These are phyloP conservation scores for Aureobasidium sp. DNA, from an alignment of 2,329 filamentous ascomycete genomes.

Conservation along the genomic window DNA sequence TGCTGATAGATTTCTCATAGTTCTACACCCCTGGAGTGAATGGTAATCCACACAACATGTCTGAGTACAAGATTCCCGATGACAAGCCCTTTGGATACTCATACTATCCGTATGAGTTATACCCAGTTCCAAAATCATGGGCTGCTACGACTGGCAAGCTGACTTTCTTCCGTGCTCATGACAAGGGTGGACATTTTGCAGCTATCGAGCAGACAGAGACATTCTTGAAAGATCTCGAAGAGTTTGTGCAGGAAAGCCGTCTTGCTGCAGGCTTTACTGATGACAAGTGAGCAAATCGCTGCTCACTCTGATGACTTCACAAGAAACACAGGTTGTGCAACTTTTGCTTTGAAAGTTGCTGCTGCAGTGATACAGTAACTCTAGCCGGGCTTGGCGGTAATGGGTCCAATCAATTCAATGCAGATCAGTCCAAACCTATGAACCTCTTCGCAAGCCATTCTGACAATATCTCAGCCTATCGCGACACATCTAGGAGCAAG, in stretches of 20 bases:
- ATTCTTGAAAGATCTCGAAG: slow-evolving; percentile 28
- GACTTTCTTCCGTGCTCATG: slow-evolving; percentile 33
- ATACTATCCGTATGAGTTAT: slow-evolving; percentile 38
- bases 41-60: background rate
- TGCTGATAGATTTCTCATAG: background rate
- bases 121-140: slow-evolving; percentile 32
- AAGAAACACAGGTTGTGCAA: no score
- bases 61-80: slow-evolving; percentile 14
- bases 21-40: background rate
- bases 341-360: background rate
- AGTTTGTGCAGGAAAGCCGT: slow-evolving; percentile 21
- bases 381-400: no score
- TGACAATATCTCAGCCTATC: no score
- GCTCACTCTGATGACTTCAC: background rate
- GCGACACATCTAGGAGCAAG: no score
- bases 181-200: slow-evolving; percentile 34
- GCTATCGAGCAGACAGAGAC: slow-evolving; percentile 31
- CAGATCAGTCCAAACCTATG: no score
- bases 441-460: background rate
- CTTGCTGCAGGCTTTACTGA: background rate
- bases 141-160: slow-evolving; percentile 34
- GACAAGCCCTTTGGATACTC: slow-evolving; percentile 38
- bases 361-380: background rate
- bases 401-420: no score
- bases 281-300: background rate